These are phyloP conservation scores for Cytospora mali DNA, from an alignment of 2,329 filamentous ascomycete species.

Conservation along the genomic window DNA sequence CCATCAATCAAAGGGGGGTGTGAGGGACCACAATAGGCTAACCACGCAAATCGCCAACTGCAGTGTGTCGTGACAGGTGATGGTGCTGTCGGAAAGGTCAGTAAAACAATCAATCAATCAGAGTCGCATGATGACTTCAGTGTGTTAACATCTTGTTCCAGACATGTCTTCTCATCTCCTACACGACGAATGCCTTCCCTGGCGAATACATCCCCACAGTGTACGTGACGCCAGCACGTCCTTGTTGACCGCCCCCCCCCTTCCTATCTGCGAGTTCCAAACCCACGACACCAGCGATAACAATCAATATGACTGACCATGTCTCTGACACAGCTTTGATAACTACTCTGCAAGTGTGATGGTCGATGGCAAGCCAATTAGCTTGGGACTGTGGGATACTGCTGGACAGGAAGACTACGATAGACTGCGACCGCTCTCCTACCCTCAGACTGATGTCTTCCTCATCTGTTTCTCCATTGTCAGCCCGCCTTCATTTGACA, in stretches of 20 bases:
- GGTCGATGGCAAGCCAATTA: slow-evolving; percentile 98
- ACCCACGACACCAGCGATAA: slow-evolving; percentile 3
- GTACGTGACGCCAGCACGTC: slow-evolving; percentile 46
- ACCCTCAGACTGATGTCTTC: slow-evolving; percentile 98
- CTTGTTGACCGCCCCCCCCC: slow-evolving; percentile 22
- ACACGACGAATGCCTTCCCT: slow-evolving; percentile 99
- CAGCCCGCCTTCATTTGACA: slow-evolving; percentile 96
- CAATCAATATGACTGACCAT: slow-evolving; percentile 31
- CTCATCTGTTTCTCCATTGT: slow-evolving; percentile 98
- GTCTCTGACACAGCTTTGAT: slow-evolving; percentile 70
- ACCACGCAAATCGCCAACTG: slow-evolving; percentile 35
- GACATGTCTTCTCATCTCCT: slow-evolving; percentile 99
- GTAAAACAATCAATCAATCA: slow-evolving; percentile 31
- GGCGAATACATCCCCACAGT: slow-evolving; percentile 99
- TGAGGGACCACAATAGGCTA: slow-evolving; percentile 36
- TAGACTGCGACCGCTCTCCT: slow-evolving; percentile 88
- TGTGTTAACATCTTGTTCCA: slow-evolving; percentile 41
- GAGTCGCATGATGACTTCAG: slow-evolving; percentile 31
- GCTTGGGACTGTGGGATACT: slow-evolving; percentile 96
- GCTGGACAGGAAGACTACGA: slow-evolving; percentile 99
- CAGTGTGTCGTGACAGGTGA: slow-evolving; percentile 99
- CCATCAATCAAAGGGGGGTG: slow-evolving; percentile 1
- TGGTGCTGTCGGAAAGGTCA: slow-evolving; percentile 97
- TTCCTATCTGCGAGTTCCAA: slow-evolving; percentile 23
- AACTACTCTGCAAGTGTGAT: slow-evolving; percentile 99